phyloP scores from a whole-genome alignment of 371 early-diverging fungal genomes.

The Lichtheimia ornata region DNA sequence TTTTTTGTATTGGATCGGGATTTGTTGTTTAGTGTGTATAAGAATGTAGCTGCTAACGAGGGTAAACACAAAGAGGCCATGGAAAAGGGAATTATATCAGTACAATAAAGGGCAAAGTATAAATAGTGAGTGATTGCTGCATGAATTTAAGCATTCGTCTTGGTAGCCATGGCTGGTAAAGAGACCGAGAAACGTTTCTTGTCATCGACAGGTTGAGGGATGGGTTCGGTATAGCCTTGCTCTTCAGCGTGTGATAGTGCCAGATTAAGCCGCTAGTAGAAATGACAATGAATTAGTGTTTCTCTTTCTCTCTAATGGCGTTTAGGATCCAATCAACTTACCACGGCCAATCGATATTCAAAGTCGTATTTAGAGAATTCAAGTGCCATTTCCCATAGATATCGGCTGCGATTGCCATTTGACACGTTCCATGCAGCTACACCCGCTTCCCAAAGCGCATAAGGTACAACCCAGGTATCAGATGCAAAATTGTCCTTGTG shows the following conservation, averaged over 20 bases:
- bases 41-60: too few species aligned
- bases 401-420: constrained; percentile 28
- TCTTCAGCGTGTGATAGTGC: constrained; percentile 32
- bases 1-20: too few species aligned
- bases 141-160: background rate
- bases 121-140: background rate
- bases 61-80: background rate
- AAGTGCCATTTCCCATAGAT: constrained; percentile 44
- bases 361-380: constrained; percentile 42
- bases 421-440: constrained; percentile 35
- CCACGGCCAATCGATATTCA: constrained; percentile 45
- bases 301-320: background rate
- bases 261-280: constrained; percentile 31
- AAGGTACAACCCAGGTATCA: constrained; percentile 62
- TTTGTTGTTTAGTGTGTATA: too few species aligned
- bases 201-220: constrained; percentile 25
- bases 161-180: constrained; percentile 14
- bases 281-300: background rate
- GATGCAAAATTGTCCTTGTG: constrained; percentile 40
- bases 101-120: background rate
- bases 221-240: constrained; percentile 26
- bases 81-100: background rate
- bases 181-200: constrained; percentile 33
- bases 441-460: constrained; percentile 56
- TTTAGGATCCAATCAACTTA: constrained; percentile 9